Percentiles rank a stretch among this genome's conserved stretches.
Evolutionary conservation across 495 filamentous ascomycete species (phyloP).

Genomic region (Aspergillus funiculosus): DNA sequence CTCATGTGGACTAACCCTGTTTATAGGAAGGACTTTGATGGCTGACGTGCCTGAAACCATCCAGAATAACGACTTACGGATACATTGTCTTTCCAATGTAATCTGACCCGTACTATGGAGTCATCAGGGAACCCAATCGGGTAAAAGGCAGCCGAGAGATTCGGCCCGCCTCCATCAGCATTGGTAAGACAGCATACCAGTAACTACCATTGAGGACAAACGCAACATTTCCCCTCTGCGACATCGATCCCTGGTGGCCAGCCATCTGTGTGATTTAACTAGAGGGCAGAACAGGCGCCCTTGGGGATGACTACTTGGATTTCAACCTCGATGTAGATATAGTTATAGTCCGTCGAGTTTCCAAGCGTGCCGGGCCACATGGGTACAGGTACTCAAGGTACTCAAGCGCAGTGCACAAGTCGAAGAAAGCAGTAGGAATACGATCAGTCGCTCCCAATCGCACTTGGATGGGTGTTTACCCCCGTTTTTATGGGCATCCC

Average conservation of each 20-base stretch:
- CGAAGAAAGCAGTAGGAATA: slow-evolving; percentile 50
- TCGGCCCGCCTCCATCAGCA: slow-evolving; percentile 45
- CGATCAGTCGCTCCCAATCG: no score
- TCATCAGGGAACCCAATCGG: slow-evolving; percentile 45
- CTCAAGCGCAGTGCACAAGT: slow-evolving; percentile 45
- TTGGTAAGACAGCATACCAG: neutral
- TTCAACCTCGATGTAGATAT: slow-evolving; percentile 40
- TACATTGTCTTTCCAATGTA: slow-evolving; percentile 44
- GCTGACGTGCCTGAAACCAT: slow-evolving; percentile 5
- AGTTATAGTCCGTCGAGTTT: slow-evolving; percentile 46
- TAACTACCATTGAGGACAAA: slow-evolving; percentile 43
- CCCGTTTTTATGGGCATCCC: slow-evolving; percentile 11
- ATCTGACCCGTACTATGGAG: slow-evolving; percentile 47
- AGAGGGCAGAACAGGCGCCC: slow-evolving; percentile 58
- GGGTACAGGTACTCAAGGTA: slow-evolving; percentile 51
- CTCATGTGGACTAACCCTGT: no score
- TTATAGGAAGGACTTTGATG: slow-evolving; percentile 30
- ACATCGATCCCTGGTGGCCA: slow-evolving; percentile 60
- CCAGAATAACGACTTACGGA: slow-evolving; percentile 10
- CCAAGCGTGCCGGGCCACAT: slow-evolving; percentile 51
- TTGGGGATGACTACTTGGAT: slow-evolving; percentile 42
- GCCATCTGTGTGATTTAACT: slow-evolving; percentile 48
- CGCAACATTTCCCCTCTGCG: slow-evolving; percentile 51
- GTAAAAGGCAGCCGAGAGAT: slow-evolving; percentile 49
- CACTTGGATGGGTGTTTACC: no score